Evolutionary conservation across 2,329 filamentous ascomycete genomes (phyloP).

Genomic region (Juglanconis sp.): DNA sequence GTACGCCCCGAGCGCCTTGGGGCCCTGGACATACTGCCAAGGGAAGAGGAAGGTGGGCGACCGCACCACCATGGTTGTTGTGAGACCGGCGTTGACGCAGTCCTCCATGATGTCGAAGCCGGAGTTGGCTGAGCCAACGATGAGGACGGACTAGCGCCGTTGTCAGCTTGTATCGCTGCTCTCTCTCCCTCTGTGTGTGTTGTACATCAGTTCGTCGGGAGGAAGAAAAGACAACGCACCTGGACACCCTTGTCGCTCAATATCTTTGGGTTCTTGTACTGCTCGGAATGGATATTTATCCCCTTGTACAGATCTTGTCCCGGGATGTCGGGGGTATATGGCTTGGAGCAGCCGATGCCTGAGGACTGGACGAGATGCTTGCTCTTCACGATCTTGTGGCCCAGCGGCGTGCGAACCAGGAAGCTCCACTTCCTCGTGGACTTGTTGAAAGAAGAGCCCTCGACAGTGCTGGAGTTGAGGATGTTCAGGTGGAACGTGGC

Average conservation of each 20-base stretch:
- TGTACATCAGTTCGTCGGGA: not conserved
- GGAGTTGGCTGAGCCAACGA: conserved; percentile 40
- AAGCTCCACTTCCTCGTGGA: conserved; percentile 36
- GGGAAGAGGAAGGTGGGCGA: conserved; percentile 35
- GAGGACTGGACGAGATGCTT: conserved; percentile 46
- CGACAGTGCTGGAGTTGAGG: conserved; percentile 38
- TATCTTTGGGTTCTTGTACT: conserved; percentile 38
- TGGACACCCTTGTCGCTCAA: conserved; percentile 20
- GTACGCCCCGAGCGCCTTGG: conserved; percentile 29
- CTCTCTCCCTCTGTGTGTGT: not conserved
- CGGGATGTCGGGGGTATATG: conserved; percentile 37
- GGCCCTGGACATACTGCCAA: conserved; percentile 26
- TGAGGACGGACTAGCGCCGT: conserved; percentile 23
- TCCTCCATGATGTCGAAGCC: conserved; percentile 39
- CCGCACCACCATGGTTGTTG: conserved; percentile 33
- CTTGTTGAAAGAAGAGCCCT: conserved; percentile 36
- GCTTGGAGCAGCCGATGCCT: conserved; percentile 38
- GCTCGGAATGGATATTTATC: conserved; percentile 38
- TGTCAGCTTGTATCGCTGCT: not conserved
- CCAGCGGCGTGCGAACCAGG: conserved; percentile 23
- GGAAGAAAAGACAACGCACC: not conserved
- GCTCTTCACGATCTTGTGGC: conserved; percentile 29
- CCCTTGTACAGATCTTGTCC: conserved; percentile 40
- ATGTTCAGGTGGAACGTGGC: conserved; percentile 48
- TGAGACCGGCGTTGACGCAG: conserved; percentile 28